These are phyloP conservation scores for Calonectria fujianensis DNA, from an alignment of 2,329 filamentous ascomycete genomes.

Conservation along the genomic window DNA sequence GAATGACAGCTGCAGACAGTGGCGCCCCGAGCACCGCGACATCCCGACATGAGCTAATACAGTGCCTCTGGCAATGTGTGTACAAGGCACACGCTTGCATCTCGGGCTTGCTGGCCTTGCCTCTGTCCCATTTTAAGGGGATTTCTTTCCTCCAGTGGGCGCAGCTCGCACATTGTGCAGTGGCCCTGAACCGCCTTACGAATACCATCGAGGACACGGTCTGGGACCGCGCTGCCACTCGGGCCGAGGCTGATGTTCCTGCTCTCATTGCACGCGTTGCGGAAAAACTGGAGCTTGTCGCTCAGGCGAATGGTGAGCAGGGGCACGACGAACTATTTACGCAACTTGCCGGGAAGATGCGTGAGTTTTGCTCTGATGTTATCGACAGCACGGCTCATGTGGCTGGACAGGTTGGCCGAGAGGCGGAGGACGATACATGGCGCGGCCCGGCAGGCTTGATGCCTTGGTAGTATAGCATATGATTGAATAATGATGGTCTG, in stretches of 20 bases:
- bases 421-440: too few relatives aligned
- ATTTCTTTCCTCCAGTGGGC: conserved; percentile 7
- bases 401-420: too few relatives aligned
- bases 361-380: neutral
- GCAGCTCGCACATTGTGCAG: neutral
- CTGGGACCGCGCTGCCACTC: neutral
- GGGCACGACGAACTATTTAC: conserved; percentile 4
- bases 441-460: too few relatives aligned
- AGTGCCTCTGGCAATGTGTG: conserved; percentile 12
- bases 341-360: neutral
- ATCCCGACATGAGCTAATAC: neutral
- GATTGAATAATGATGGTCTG: too few relatives aligned
- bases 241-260: neutral
- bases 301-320: conserved; percentile 19
- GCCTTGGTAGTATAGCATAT: too few relatives aligned
- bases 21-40: neutral
- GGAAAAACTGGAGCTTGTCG: conserved; percentile 16
- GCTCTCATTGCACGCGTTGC: conserved; percentile 2
- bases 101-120: neutral
- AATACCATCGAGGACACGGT: neutral
- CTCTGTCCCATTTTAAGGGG: neutral
- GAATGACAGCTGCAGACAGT: neutral
- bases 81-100: neutral
- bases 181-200: conserved; percentile 9
- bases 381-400: too few relatives aligned